A percentile compares a stretch with the other conserved stretches of the same genome.
Evolutionary conservation across 2,329 filamentous ascomycete species (phyloP).

Genomic region (Stemphylium lycopersici): DNA sequence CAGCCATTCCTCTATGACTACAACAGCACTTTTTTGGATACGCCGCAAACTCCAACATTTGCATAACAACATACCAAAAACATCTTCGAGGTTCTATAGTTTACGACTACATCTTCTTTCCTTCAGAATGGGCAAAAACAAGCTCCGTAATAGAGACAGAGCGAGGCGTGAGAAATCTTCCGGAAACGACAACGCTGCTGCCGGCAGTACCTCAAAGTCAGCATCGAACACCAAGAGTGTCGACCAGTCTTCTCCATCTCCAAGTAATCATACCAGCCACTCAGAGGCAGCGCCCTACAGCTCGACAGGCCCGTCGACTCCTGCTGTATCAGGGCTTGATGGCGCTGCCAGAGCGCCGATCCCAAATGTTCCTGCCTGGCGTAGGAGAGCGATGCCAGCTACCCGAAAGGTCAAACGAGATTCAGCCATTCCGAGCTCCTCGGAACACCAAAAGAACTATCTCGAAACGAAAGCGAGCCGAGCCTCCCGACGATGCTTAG

Average conservation of each 20-base stretch:
- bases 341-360: no score
- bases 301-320: not conserved
- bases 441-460: not conserved
- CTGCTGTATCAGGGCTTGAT: no score
- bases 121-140: constrained; percentile 26
- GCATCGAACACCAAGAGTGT: not conserved
- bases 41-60: constrained; percentile 18
- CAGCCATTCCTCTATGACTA: constrained; percentile 5
- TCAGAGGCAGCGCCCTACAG: not conserved
- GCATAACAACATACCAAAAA: constrained; percentile 29
- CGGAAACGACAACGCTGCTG: not conserved
- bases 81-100: constrained; percentile 33
- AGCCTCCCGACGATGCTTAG: not conserved
- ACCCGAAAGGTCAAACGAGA: constrained; percentile 15
- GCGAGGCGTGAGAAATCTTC: not conserved
- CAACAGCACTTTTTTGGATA: constrained; percentile 18
- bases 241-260: not conserved
- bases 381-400: not conserved
- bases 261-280: not conserved
- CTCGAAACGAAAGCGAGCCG: not conserved
- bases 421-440: constrained; percentile 17
- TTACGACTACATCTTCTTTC: constrained; percentile 27
- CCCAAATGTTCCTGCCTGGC: no score
- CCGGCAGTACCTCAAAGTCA: not conserved
- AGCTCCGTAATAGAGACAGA: constrained; percentile 10